Conservation (phyloP, 345 rosid genomes). For the Melastoma malabathricum region DNA sequence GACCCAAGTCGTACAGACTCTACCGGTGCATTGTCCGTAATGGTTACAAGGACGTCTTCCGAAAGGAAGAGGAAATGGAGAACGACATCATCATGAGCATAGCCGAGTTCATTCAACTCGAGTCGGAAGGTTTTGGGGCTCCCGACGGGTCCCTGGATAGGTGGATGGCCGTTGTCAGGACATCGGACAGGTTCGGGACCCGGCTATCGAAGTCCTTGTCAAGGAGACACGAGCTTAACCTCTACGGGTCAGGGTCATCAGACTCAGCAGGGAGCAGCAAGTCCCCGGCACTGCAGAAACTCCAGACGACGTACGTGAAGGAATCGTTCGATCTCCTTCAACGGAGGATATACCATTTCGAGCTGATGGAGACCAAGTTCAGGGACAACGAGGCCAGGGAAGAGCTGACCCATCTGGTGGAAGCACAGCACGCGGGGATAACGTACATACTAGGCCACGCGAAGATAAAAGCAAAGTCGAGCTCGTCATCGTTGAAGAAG, state of each 20-base stretch:
- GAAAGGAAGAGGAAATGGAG: constrained; percentile 58
- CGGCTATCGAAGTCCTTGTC: constrained; percentile 41
- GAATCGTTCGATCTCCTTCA: constrained; percentile 39
- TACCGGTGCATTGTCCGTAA: constrained; percentile 82
- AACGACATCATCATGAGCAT: constrained; percentile 77
- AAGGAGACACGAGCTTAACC: constrained; percentile 17
- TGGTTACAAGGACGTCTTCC: constrained; percentile 77
- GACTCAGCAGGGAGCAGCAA: constrained; percentile 20
- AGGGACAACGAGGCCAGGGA: constrained; percentile 52
- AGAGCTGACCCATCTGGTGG: constrained; percentile 64
- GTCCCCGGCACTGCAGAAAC: constrained; percentile 39
- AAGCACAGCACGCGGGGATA: constrained; percentile 64
- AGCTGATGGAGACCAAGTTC: constrained; percentile 42
- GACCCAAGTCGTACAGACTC: constrained; percentile 79
- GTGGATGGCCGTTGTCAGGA: constrained; percentile 60
- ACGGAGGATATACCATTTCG: constrained; percentile 30
- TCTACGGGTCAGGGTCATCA: constrained; percentile 5
- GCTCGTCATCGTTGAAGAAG: constrained; percentile 57
- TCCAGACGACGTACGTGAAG: constrained; percentile 49
- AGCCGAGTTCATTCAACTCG: constrained; percentile 87
- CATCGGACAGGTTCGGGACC: constrained; percentile 71
- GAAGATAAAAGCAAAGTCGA: constrained; percentile 55
- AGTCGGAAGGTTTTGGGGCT: constrained; percentile 56
- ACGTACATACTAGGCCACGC: constrained; percentile 73
- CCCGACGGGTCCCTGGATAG: constrained; percentile 47